Conservation (phyloP, 176 grass and related monocot species). For the Cocos nucifera region DNA sequence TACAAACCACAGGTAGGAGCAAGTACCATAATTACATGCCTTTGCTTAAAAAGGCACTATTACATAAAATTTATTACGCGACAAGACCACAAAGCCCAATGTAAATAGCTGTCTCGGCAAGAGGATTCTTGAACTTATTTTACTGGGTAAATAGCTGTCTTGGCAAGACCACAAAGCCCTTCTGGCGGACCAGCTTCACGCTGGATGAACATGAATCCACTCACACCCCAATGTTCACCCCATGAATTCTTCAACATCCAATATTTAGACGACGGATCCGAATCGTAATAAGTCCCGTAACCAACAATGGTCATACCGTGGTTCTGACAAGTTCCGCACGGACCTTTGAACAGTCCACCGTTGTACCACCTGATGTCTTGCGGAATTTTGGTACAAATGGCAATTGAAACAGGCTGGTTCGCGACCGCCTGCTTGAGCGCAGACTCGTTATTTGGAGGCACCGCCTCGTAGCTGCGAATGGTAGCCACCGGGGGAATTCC, state of each 20-base stretch:
- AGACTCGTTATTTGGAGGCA: slow-evolving; percentile 39
- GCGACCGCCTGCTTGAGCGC: slow-evolving; percentile 32
- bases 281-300: slow-evolving; percentile 18
- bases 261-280: slow-evolving; percentile 19
- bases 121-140: slow-evolving; percentile 15
- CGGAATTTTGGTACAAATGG: background rate
- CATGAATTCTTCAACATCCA: slow-evolving; percentile 72
- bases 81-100: too few species aligned
- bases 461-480: slow-evolving; percentile 32
- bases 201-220: slow-evolving; percentile 44
- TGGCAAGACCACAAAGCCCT: slow-evolving; percentile 57
- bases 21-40: too few species aligned
- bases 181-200: slow-evolving; percentile 8
- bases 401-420: slow-evolving; percentile 44
- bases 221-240: slow-evolving; percentile 48
- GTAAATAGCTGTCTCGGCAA: too few species aligned
- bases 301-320: slow-evolving; percentile 54
- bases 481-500: slow-evolving; percentile 18
- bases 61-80: too few species aligned
- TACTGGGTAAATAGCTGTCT: slow-evolving; percentile 27
- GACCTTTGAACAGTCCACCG: slow-evolving; percentile 49
- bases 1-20: too few species aligned
- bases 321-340: slow-evolving; percentile 35
- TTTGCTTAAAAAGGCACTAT: too few species aligned
- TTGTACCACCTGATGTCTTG: slow-evolving; percentile 19